Conservation (phyloP, 2,329 filamentous ascomycete genomes). For the Colletotrichum neosansevieriae region DNA sequence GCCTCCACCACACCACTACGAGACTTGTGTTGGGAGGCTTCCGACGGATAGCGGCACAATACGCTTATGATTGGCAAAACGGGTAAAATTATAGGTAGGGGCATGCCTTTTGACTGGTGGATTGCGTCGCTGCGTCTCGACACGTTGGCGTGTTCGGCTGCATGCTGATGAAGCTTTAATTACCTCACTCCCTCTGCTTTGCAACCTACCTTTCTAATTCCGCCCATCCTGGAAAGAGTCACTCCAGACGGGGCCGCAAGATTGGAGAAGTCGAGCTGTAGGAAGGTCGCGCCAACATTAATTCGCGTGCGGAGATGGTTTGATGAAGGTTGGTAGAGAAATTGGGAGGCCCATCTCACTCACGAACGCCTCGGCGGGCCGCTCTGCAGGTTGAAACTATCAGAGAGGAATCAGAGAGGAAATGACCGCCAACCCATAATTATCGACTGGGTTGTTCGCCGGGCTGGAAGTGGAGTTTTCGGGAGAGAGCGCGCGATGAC, state of each 20-base stretch:
- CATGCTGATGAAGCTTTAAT: conserved; percentile 38
- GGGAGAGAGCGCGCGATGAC: conserved; percentile 40
- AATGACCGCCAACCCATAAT: conserved; percentile 5
- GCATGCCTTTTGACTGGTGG: conserved; percentile 19
- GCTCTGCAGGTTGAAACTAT: conserved; percentile 34
- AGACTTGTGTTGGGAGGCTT: conserved; percentile 19
- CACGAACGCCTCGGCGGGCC: conserved; percentile 33
- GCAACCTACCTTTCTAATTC: neutral
- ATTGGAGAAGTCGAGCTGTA: neutral
- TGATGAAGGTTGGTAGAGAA: conserved; percentile 28
- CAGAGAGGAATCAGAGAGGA: conserved; percentile 18
- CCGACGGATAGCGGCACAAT: conserved; percentile 35
- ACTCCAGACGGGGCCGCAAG: neutral
- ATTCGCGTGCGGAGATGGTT: conserved; percentile 20
- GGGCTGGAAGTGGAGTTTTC: conserved; percentile 37
- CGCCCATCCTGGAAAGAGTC: conserved; percentile 9
- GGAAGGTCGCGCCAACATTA: neutral
- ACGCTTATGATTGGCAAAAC: conserved; percentile 27
- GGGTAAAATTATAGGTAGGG: conserved; percentile 22
- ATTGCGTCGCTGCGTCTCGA: conserved; percentile 31
- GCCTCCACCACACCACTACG: conserved; percentile 25
- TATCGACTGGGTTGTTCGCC: conserved; percentile 19
- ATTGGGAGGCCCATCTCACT: conserved; percentile 8
- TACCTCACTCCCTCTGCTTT: conserved; percentile 22
- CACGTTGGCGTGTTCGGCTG: conserved; percentile 34